Evolutionary conservation across 352 stramenopile genomes (phyloP).

Genomic region (Phytopythium oedochilum): DNA sequence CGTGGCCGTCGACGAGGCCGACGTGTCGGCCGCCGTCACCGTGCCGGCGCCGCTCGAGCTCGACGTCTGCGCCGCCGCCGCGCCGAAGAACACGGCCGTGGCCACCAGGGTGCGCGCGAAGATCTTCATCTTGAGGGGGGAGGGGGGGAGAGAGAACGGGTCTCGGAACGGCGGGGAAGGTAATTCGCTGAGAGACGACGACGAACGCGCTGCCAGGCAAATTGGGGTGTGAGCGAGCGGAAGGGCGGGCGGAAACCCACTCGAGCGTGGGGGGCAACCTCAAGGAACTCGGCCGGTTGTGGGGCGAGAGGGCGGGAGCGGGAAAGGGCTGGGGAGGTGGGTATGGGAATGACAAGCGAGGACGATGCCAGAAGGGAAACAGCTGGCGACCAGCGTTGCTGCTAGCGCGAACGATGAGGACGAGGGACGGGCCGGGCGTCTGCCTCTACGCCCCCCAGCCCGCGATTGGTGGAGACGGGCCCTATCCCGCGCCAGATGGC

Average conservation of each 20-base stretch:
- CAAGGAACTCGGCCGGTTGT: neutral
- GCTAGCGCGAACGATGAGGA: neutral
- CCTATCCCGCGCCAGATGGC: neutral
- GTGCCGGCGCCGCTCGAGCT: slow-evolving; percentile 24
- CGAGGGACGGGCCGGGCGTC: neutral
- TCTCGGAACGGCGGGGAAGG: slow-evolving; percentile 1
- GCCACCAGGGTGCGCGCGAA: slow-evolving; percentile 19
- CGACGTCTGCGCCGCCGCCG: slow-evolving; percentile 11
- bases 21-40: slow-evolving; percentile 13
- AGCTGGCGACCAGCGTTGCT: neutral
- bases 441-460: neutral
- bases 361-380: neutral
- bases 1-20: slow-evolving; percentile 10
- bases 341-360: neutral
- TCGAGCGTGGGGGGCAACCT: neutral
- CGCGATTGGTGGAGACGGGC: neutral
- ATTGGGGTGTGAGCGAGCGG: slow-evolving; percentile 21
- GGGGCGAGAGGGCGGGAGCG: neutral
- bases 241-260: neutral
- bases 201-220: slow-evolving; percentile 27
- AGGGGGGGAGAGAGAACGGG: neutral
- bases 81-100: slow-evolving; percentile 15
- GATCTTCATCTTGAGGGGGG: slow-evolving; percentile 20
- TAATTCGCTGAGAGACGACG: slow-evolving; percentile 22
- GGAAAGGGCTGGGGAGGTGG: slow-evolving; percentile 2